A percentile compares a stretch with the other conserved stretches of the same genome.
Conservation (phyloP, 2,329 filamentous ascomycete genomes). For the Phialophora expanda region DNA sequence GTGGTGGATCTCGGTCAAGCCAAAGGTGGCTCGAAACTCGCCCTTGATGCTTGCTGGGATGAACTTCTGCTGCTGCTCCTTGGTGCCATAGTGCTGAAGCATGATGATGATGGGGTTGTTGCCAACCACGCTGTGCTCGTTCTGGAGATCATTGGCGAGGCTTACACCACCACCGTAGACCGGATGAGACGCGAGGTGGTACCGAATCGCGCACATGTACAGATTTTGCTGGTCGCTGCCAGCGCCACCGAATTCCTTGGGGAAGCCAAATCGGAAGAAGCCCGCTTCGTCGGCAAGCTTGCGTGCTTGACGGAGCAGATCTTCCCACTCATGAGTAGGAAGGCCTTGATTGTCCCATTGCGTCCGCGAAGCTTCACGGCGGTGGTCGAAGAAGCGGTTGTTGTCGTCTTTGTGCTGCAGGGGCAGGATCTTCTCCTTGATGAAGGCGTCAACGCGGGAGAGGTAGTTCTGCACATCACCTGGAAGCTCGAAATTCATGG, state of each 20-base stretch:
- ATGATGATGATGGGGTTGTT: slow-evolving; percentile 68
- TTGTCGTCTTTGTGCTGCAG: slow-evolving; percentile 64
- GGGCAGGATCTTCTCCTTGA: slow-evolving; percentile 59
- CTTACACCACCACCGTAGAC: slow-evolving; percentile 57
- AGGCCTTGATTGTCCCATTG: slow-evolving; percentile 64
- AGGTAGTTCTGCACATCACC: slow-evolving; percentile 57
- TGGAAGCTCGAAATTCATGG: slow-evolving; percentile 64
- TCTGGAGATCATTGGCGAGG: slow-evolving; percentile 68
- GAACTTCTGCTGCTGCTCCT: slow-evolving; percentile 59
- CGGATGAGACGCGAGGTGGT: slow-evolving; percentile 62
- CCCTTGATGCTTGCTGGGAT: slow-evolving; percentile 60
- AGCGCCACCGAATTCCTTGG: slow-evolving; percentile 61
- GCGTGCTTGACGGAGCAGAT: slow-evolving; percentile 56
- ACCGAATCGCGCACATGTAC: slow-evolving; percentile 67
- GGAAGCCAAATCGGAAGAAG: slow-evolving; percentile 65
- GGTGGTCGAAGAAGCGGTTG: slow-evolving; percentile 69
- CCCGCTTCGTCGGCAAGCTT: slow-evolving; percentile 63
- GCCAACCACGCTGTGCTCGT: slow-evolving; percentile 66
- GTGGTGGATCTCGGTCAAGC: slow-evolving; percentile 66
- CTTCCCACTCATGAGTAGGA: slow-evolving; percentile 64
- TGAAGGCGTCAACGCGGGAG: slow-evolving; percentile 61
- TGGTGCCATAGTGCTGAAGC: slow-evolving; percentile 65
- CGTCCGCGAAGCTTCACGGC: slow-evolving; percentile 66
- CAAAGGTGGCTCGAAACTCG: slow-evolving; percentile 64
- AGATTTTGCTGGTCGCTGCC: slow-evolving; percentile 59